These are phyloP conservation scores for Cenococcum geophilum DNA, from an alignment of 495 filamentous ascomycete genomes.

Conservation along the genomic window DNA sequence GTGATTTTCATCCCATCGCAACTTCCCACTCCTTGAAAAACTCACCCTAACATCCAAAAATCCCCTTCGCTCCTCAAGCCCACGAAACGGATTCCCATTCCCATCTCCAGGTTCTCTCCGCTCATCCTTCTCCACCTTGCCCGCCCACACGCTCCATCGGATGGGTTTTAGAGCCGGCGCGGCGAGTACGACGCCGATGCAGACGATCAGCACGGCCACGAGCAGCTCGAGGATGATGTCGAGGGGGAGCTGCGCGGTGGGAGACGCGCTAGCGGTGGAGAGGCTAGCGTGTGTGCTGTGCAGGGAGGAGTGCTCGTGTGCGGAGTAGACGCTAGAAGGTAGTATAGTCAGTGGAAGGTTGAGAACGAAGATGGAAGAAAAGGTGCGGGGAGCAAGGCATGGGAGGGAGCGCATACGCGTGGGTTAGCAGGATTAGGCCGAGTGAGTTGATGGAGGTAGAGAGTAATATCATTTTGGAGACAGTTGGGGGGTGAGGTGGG, in stretches of 20 bases:
- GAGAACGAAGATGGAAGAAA: slow-evolving; percentile 6
- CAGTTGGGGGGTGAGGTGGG: no score
- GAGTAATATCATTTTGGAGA: slow-evolving; percentile 32
- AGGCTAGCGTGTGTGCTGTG: not conserved
- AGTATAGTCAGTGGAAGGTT: slow-evolving; percentile 19
- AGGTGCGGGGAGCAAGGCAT: slow-evolving; percentile 1
- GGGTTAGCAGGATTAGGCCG: slow-evolving; percentile 40
- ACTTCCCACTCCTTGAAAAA: not conserved
- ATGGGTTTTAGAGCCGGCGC: slow-evolving; percentile 39
- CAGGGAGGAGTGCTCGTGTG: slow-evolving; percentile 41
- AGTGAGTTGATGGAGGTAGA: slow-evolving; percentile 34
- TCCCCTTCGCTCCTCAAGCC: slow-evolving; percentile 38
- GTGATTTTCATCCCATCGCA: not conserved
- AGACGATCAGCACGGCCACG: slow-evolving; percentile 37
- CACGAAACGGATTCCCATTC: slow-evolving; percentile 38
- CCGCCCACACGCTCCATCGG: slow-evolving; percentile 41
- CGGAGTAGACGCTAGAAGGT: slow-evolving; percentile 41
- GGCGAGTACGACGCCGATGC: slow-evolving; percentile 37
- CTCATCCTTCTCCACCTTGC: slow-evolving; percentile 33
- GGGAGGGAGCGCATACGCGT: slow-evolving; percentile 37
- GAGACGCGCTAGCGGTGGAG: slow-evolving; percentile 15
- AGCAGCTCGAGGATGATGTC: slow-evolving; percentile 44
- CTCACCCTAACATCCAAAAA: slow-evolving; percentile 43
- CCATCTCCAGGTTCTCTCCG: slow-evolving; percentile 23
- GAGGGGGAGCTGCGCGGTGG: slow-evolving; percentile 34